Base-by-base conservation (phyloP, 169 alveolate species). In the Plasmodium malariae region DNA sequence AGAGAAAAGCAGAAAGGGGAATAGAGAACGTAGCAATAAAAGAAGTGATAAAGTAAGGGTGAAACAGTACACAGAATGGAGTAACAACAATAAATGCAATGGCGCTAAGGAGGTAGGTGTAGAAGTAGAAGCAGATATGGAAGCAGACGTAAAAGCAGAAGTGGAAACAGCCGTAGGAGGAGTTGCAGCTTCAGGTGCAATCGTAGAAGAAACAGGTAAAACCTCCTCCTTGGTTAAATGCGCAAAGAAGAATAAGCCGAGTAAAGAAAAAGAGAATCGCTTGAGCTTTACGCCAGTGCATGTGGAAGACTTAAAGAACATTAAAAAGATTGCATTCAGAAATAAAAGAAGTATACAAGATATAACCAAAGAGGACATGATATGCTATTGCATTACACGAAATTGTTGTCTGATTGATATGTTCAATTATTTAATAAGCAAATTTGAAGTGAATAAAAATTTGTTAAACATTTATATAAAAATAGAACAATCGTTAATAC, bases 301-400 rank as follows among this genome's bases (percentile, higher is more conserved):
- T 11, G 40, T 85, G 57, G 28, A 30, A 34, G 26, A 85, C 26
- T 6, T 69, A 40, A 69, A 36, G 11, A 70, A 60, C 26, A 69
- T 85, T 32, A 85, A 85, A 55, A 85, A 85, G 69, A 34, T 85
- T 7, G 70, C 43, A 21, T 85, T 85, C 48, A 87, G 92, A 26
- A 85, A 85, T 85, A 85, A 85, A 69, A 85, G 92, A 57, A 68
- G 67, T 30, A 37, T 85, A 36, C 11, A 55, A 3, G 92, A 85
- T 55, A 85, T 85, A 0, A 85, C 92, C 12, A 68, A 85, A 60
- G 92, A 85, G 57, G 92, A 85, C 40, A 85, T 69, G 85, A 69
- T 85, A 28, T 24, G 76, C 34, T 85, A 69, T 48, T 69, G 92
- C 24, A 40, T 85, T 26, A 51, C 87, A 11, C 11, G 92, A 49